Base-by-base conservation (phyloP, 208 protist genomes). In the Herpetomonas muscarum region DNA sequence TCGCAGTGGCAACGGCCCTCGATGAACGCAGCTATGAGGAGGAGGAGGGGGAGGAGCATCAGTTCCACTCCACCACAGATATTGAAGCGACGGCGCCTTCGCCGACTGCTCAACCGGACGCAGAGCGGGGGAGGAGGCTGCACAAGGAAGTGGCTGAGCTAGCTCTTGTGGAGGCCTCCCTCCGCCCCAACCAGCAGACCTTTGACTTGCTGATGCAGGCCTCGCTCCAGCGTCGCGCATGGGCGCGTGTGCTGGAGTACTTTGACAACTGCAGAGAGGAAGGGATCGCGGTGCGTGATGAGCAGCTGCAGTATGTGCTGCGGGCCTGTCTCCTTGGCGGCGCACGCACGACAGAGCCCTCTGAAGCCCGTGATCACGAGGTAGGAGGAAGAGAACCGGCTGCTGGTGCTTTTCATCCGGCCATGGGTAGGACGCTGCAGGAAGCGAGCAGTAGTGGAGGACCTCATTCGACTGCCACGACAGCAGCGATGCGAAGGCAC, bases 171-270 rank as follows among this genome's bases (percentile, higher is more conserved):
- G 75, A 70, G 39, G 41, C 48, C 6, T 54, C 73, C 9, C 67
- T 92, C 7, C 55, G 65, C 25, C 80, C 84, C 21, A 88, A 78
- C 48, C 45, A 53, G 58, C 78, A 81, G 52, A 92, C 77, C 17
- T 92, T 84, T 52, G 75, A 88, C 3, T 53, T 78, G 19, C 70
- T 87, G n/a, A 75, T 92, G 64, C 36, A 22, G 7, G 71, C 66
- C 21, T 70, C 80, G 1, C 65, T 92, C 24, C 48, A 31, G n/a
- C 74, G 74, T 22, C 53, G 69, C 12, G 28, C 46, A 10, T 92
- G 84, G 84, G 31, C 37, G 21, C 65, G 61, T 1, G 84, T 78
- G 24, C 54, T 92, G 5, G 57, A 64, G 55, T 79, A 81, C 55
- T 82, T 79, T 61, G 61, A 74, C 25, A 75, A 60, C 46, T 75